Percentiles rank a stretch among this genome's conserved stretches.
These are phyloP conservation scores for Fusarium brachygibbosum DNA, from an alignment of 2,329 filamentous ascomycete species.

Conservation along the genomic window DNA sequence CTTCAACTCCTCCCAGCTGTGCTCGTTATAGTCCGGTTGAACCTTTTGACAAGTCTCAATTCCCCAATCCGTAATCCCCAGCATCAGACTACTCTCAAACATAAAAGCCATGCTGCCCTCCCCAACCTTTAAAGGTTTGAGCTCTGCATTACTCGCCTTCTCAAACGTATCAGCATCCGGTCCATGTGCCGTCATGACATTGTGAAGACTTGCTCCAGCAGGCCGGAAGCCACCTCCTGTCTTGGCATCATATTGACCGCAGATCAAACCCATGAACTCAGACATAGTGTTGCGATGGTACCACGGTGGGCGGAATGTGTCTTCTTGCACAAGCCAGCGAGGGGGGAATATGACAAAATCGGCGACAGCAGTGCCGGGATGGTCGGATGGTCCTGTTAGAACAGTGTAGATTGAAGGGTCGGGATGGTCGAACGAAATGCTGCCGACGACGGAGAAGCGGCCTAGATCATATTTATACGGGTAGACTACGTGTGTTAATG, in stretches of 20 bases:
- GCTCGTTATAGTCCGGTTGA: conserved; percentile 77
- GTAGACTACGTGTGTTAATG: conserved; percentile 35
- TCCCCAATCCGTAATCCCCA: conserved; percentile 80
- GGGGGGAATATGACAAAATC: conserved; percentile 83
- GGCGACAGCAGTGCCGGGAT: conserved; percentile 73
- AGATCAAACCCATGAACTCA: conserved; percentile 74
- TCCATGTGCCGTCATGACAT: conserved; percentile 77
- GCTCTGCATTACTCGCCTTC: conserved; percentile 67
- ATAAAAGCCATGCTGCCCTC: conserved; percentile 75
- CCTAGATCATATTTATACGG: conserved; percentile 87
- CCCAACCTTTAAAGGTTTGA: conserved; percentile 70
- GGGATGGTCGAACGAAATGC: conserved; percentile 75
- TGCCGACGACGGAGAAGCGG: conserved; percentile 80
- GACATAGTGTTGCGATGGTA: conserved; percentile 79
- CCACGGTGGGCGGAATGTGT: conserved; percentile 80
- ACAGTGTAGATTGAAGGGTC: conserved; percentile 85
- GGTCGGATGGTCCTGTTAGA: conserved; percentile 71
- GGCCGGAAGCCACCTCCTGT: conserved; percentile 69
- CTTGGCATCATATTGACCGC: conserved; percentile 73
- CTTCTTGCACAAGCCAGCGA: conserved; percentile 76
- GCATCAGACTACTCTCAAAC: conserved; percentile 78
- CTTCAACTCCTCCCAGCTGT: conserved; percentile 72
- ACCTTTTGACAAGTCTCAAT: conserved; percentile 69
- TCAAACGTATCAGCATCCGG: conserved; percentile 70
- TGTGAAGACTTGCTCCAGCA: conserved; percentile 73